Base-by-base conservation (phyloP, 2,329 filamentous ascomycete genomes). In the Penicillium italicum region DNA sequence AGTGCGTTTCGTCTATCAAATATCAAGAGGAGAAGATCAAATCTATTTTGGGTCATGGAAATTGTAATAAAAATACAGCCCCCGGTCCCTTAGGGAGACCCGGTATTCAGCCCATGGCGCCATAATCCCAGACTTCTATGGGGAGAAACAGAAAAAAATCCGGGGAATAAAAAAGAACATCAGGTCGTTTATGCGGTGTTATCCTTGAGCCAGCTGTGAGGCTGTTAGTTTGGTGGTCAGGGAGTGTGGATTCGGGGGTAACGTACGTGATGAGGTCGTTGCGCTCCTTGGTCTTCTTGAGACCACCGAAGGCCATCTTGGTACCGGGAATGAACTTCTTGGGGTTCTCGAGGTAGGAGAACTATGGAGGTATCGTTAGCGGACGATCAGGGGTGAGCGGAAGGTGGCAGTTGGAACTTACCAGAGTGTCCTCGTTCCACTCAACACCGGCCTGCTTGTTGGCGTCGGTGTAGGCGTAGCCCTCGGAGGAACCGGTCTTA, bases 291-390 rank as follows among this genome's bases (percentile, higher is more conserved):
- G 86, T 85, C 90, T 99, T 99, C 92, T 99, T 99, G 75, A 99
- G 86, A 79, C 94, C 94, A 82, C 94, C 94, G 77, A 97, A 99
- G 72, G 94, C 94, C 94, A 99, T 99, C 91, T 97, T 99, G 82
- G 94, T 99, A 70, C 94, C 94, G 69, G 94, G 94, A 66, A 99
- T 97, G 87, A 92, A 99, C 86, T 97, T 97, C 89, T 99, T 99
- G 82, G 94, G 94, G 89, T 97, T 97, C 86, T 99, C 94, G 73
- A 99, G 92, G 87, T 99, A 99, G 67, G 87, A 85, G 81, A 96
- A 97, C 90, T 92, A 69, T 46, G 63, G 18, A 20, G 47, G 31
- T 12, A 46, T 33, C 38, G 38, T 67, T 59, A 64, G 65, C 38
- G 57, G 11, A 30, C 11, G 18, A 36, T 20, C 40, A 18, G 9